A percentile compares a stretch with the other conserved stretches of the same genome.
Conservation (phyloP, 176 grass and related monocot species). For the Echinochloa phyllopogon region DNA sequence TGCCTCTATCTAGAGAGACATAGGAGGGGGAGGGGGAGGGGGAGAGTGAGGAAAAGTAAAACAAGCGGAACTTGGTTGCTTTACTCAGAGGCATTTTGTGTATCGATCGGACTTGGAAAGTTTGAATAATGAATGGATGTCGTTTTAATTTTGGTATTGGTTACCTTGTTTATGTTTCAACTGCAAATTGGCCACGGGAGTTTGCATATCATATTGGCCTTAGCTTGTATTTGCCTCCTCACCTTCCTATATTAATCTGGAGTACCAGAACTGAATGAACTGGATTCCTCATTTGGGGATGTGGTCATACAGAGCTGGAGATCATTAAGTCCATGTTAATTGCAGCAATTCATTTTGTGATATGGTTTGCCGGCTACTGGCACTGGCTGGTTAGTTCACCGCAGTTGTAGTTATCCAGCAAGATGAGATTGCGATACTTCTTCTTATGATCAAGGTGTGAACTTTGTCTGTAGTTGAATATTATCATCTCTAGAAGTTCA, state of each 20-base stretch:
- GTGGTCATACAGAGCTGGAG: neutral
- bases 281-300: neutral
- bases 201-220: neutral
- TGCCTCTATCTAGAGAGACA: neutral
- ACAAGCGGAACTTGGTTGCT: constrained; percentile 7
- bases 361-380: neutral
- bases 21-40: neutral
- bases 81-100: neutral
- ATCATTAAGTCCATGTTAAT: neutral
- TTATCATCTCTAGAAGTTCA: neutral
- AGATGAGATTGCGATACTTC: neutral
- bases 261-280: neutral
- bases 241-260: neutral
- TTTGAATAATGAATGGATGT: neutral
- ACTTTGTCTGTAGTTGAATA: neutral
- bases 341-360: neutral
- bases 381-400: neutral
- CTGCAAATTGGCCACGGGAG: neutral
- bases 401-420: neutral
- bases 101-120: neutral
- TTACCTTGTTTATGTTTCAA: neutral
- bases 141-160: neutral
- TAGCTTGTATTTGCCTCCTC: neutral
- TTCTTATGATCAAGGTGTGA: neutral
- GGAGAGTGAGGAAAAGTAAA: neutral